Evolutionary conservation across 2,329 filamentous ascomycete genomes (phyloP).

Genomic region (Cytospora schulzeri): DNA sequence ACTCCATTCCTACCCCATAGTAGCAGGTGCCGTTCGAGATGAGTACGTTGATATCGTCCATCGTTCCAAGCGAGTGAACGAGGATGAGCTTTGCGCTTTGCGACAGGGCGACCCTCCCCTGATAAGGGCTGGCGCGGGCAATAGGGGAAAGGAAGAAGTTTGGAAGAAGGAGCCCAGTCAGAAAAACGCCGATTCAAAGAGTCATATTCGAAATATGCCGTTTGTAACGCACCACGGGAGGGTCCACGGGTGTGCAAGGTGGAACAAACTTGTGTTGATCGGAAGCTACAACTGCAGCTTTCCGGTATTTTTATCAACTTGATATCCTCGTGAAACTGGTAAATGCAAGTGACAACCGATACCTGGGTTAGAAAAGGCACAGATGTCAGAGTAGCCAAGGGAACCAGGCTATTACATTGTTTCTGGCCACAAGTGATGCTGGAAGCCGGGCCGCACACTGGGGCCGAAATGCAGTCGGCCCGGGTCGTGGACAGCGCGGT

Average conservation of each 20-base stretch:
- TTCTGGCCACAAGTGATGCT: neutral
- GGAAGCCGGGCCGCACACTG: neutral
- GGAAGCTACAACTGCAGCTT: neutral
- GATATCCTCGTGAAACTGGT: neutral
- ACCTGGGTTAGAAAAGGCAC: neutral
- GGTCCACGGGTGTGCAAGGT: neutral
- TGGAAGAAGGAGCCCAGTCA: neutral
- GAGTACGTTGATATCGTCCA: neutral
- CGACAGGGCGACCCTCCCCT: too few species aligned
- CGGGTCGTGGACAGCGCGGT: neutral
- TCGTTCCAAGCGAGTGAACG: neutral
- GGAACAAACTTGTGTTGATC: neutral
- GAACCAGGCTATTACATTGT: neutral
- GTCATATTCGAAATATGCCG: neutral
- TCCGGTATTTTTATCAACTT: neutral
- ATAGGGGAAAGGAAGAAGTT: neutral
- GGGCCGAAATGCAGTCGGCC: neutral
- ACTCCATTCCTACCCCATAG: neutral
- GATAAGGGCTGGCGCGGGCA: neutral
- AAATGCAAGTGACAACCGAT: neutral
- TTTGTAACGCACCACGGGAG: neutral
- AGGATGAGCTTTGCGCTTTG: too few species aligned
- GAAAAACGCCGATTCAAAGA: neutral
- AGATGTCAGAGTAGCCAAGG: neutral
- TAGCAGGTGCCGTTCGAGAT: conserved; percentile 12